Evolutionary conservation across 2,329 filamentous ascomycete species (phyloP), one percentile per base, ranked within the genome.

Genomic region (Penicillium sp.): DNA sequence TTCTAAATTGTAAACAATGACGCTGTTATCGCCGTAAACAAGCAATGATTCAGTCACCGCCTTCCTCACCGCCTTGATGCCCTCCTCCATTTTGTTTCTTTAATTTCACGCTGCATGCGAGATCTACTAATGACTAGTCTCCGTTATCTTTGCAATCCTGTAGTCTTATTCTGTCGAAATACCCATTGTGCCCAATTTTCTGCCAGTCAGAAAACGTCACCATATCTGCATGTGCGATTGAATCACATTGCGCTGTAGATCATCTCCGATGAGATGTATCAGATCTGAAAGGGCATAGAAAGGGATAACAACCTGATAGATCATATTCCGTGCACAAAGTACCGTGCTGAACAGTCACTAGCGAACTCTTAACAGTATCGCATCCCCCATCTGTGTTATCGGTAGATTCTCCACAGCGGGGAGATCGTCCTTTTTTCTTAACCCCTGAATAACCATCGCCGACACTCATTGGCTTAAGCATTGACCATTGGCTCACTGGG

Each of bases 371-470:
- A 43, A 29, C 34, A 48, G 16, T 47, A 16, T 27, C 40, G 34
- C 18, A 32, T 49, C 8, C 32, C 40, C 38, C 36, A 52, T 22
- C 53, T 59, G 58, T 64, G 58, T 64, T 64, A 63, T 64, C 63
- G 60, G 47, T 55, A 59, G 34, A 64, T 61, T 57, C 55, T 53
- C 64, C 62, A 64, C 63, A 61, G 63, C 64, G 63, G 65, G 64
- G 63, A 65, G 60, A 64, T 62, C 52, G 43, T 50, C 62, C 57
- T 54, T 66, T 36, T 64, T 66, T 61, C 58, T 58, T 54, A 54
- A 53, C 54, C 47, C 49, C 52, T 59, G 38, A 40, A 40, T 40
- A 40, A 21, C 38, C 52, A 57, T 57, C 43, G 44, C 32, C 47
- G 48, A 40, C 47, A 39, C 55, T 56, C 40, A 54, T 56, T 56